phyloP scores from a whole-genome alignment of 2,329 filamentous ascomycete species.

The Colletotrichum endophyticum region DNA sequence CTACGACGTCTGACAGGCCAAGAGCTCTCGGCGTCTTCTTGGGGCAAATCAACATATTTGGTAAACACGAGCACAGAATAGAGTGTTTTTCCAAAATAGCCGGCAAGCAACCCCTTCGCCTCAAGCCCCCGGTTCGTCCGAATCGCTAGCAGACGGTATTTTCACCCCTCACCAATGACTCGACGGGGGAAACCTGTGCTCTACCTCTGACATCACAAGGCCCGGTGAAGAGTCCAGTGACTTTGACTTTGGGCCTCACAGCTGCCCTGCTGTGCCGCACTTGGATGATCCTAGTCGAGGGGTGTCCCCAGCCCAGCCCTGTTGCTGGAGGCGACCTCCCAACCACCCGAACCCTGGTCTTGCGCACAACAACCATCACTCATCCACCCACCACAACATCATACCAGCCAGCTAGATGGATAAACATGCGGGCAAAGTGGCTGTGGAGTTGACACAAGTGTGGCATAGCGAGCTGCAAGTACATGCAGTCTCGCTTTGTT shows the following conservation, averaged over 20 bases:
- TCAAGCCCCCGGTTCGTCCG: conserved; percentile 5
- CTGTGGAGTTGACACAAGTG: background rate
- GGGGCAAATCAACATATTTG: background rate
- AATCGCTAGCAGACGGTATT: background rate
- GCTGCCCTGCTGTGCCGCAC: background rate
- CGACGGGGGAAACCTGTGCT: conserved; percentile 2
- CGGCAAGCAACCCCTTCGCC: background rate
- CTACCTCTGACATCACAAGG: conserved; percentile 14
- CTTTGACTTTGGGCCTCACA: background rate
- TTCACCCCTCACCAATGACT: conserved; percentile 2
- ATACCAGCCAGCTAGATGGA: background rate
- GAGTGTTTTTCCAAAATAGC: conserved; percentile 4
- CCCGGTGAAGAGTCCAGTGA: background rate
- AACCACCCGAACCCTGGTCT: background rate
- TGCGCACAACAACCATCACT: conserved; percentile 7
- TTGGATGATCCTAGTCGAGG: conserved; percentile 7
- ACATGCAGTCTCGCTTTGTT: conserved; percentile 10
- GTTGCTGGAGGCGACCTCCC: background rate
- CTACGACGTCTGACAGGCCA: conserved; percentile 8
- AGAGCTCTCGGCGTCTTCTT: background rate
- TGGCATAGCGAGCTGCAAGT: background rate
- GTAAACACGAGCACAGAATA: background rate
- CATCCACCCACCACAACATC: conserved; percentile 9
- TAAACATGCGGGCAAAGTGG: background rate
- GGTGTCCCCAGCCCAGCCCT: conserved; percentile 11